These are phyloP conservation scores for Mucor sp. DNA, from an alignment of 371 early-diverging fungal species.

Conservation along the genomic window DNA sequence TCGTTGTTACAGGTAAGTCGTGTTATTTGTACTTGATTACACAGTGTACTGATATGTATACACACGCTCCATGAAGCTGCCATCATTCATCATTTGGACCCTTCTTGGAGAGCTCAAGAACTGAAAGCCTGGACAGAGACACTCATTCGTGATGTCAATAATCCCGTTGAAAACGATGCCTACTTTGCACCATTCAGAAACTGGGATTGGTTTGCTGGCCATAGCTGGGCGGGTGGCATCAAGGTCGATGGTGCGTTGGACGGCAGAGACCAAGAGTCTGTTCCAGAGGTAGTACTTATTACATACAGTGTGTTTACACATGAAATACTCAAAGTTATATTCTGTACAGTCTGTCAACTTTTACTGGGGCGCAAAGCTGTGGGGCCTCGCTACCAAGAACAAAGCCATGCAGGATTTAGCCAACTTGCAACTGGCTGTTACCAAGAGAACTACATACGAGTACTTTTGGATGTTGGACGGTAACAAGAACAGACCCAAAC, in stretches of 20 bases:
- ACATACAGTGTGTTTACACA: background rate
- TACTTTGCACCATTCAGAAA: slow-evolving; percentile 68
- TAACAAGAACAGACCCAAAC: slow-evolving; percentile 50
- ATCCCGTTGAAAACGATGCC: slow-evolving; percentile 52
- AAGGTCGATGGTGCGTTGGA: slow-evolving; percentile 63
- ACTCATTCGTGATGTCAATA: slow-evolving; percentile 73
- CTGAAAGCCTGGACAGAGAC: slow-evolving; percentile 40
- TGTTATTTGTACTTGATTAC: too few species aligned
- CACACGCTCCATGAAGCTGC: slow-evolving; percentile 47
- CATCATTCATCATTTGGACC: slow-evolving; percentile 65
- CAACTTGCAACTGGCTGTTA: slow-evolving; percentile 56
- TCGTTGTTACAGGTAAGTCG: slow-evolving; percentile 46
- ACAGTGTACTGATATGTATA: background rate
- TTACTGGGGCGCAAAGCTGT: slow-evolving; percentile 72
- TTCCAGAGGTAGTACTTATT: slow-evolving; percentile 59
- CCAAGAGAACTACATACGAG: slow-evolving; percentile 60
- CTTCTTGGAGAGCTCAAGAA: slow-evolving; percentile 46
- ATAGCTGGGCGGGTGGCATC: slow-evolving; percentile 82
- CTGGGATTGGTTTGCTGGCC: slow-evolving; percentile 80
- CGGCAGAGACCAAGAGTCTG: slow-evolving; percentile 77
- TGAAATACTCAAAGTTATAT: background rate
- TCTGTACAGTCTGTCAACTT: slow-evolving; percentile 62
- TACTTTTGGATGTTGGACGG: slow-evolving; percentile 67
- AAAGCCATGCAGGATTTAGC: slow-evolving; percentile 39
- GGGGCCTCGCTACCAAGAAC: slow-evolving; percentile 54